Evolutionary conservation across 768 basidiomycete genomes (phyloP), one percentile per base, ranked within the genome.

Genomic region (Chalciporus chontae): DNA sequence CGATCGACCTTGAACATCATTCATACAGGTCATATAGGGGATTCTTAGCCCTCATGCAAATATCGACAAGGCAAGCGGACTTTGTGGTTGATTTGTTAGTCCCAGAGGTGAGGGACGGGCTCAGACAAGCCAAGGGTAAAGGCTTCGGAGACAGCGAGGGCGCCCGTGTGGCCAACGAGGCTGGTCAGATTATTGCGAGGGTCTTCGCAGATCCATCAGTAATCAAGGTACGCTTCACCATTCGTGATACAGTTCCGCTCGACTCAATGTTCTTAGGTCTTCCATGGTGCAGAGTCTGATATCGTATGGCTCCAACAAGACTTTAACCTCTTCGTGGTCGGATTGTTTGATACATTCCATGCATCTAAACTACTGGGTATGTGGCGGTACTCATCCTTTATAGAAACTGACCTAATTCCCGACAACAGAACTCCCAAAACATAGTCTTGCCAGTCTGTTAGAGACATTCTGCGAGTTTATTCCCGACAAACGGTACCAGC

Each of bases 291-390:
- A 1, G 88, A 94, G 32, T 89, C 85, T 51, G 96, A 99, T 64
- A 85, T 98, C 38, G 72, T 93, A 5, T 98, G 96, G 96, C 78
- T 98, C 15, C 95, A 99, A 65, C 90, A 93, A 67, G 87, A 98
- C 64, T 94, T 98, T 64, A 90, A 90, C 51, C 63, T 98, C 8
- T 98, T 92, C 68, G 75, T 98, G 45, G 94, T 99, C 53, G 90
- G 92, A 49, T 70, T 98, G n/a, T 98, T 99, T 64, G 95, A 99
- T 63, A 98, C 96, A 0, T 97, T 83, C 66, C 93, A 98, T 57
- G 95, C 94, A 1, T 93, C 94, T 0, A 90, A 87, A 61, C 71
- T 89, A 1, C 73, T 98, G 43, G 84, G 89, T 89, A 61, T 43
- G 47, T 11, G 17, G 10, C 40, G 24, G 2, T 18, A 29, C 8